Evolutionary conservation across 345 rosid species (phyloP).

Genomic region (Isatis tinctoria): DNA sequence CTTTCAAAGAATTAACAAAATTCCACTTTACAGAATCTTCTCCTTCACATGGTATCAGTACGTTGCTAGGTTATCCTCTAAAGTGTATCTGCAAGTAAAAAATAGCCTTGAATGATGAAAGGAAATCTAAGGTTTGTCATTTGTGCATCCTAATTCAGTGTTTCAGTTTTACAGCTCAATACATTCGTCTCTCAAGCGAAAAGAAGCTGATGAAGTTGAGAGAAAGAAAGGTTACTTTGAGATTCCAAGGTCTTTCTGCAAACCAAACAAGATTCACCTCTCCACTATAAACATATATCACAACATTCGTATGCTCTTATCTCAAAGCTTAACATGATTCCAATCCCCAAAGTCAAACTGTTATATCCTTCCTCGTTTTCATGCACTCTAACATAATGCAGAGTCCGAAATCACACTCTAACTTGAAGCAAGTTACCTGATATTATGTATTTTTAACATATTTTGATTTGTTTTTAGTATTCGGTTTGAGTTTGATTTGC

Average conservation of each 20-base stretch:
- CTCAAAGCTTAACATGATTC: slow-evolving; percentile 20
- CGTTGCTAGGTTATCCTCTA: slow-evolving; percentile 80
- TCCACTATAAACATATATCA: neutral
- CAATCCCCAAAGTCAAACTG: neutral
- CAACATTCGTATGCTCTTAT: slow-evolving; percentile 64
- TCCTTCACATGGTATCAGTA: slow-evolving; percentile 83
- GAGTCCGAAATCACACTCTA: too few species aligned
- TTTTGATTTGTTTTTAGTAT: too few species aligned
- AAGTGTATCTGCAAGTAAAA: slow-evolving; percentile 73
- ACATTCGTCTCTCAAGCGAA: neutral
- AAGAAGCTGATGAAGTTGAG: neutral
- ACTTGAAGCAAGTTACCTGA: too few species aligned
- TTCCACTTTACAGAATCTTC: slow-evolving; percentile 93
- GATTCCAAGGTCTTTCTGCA: slow-evolving; percentile 90
- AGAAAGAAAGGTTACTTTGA: slow-evolving; percentile 50
- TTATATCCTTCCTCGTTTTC: neutral
- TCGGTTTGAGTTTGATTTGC: too few species aligned
- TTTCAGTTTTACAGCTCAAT: neutral
- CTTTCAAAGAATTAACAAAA: slow-evolving; percentile 88
- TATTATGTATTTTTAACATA: too few species aligned
- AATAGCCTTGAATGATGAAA: neutral
- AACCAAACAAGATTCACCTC: slow-evolving; percentile 1
- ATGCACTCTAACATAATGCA: neutral
- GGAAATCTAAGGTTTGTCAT: neutral
- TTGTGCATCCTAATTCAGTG: neutral